Evolutionary conservation across 2,329 filamentous ascomycete genomes (phyloP).

Genomic region (Canariomyces notabilis): DNA sequence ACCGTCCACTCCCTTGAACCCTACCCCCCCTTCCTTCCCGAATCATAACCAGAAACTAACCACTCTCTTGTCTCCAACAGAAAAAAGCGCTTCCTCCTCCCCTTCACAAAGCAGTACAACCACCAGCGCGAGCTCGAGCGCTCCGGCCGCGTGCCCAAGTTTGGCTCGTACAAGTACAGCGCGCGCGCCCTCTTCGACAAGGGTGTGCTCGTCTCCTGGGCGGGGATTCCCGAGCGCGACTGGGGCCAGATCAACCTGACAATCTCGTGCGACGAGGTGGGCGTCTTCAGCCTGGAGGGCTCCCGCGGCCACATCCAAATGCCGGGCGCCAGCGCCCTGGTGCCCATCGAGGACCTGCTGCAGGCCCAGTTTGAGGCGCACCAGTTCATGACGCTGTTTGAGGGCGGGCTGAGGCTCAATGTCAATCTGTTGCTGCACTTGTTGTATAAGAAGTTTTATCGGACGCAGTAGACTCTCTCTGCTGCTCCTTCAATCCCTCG

Average conservation of each 20-base stretch:
- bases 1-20: background rate
- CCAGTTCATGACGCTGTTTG: constrained; percentile 93
- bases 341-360: constrained; percentile 87
- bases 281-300: constrained; percentile 88
- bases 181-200: constrained; percentile 85
- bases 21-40: constrained; percentile 3
- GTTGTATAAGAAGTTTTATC: constrained; percentile 98
- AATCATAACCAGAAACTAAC: constrained; percentile 21
- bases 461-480: constrained; percentile 61
- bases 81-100: constrained; percentile 88
- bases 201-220: constrained; percentile 90
- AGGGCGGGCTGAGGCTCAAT: constrained; percentile 78
- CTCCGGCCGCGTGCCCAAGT: constrained; percentile 89
- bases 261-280: constrained; percentile 89
- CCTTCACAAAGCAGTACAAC: constrained; percentile 98
- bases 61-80: constrained; percentile 34
- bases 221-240: constrained; percentile 73
- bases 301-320: constrained; percentile 92
- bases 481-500: too few species aligned
- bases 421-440: constrained; percentile 95
- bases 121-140: constrained; percentile 94
- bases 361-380: constrained; percentile 97
- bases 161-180: constrained; percentile 96
- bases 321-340: constrained; percentile 80
- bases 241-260: constrained; percentile 93